Evolutionary conservation across 331 rosid species (phyloP).

Genomic region (Saraca asoca): DNA sequence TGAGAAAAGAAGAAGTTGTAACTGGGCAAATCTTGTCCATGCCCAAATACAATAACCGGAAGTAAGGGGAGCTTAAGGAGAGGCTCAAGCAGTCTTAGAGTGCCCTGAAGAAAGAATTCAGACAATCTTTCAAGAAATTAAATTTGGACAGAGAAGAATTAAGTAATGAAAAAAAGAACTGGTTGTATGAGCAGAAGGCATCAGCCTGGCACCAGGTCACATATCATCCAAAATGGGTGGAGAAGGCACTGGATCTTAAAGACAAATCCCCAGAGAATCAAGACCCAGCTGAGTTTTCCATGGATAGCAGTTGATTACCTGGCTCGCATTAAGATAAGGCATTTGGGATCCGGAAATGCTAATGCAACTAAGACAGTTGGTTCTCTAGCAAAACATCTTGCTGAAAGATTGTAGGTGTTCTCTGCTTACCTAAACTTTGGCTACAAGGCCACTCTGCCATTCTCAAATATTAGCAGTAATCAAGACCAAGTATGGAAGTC

Average conservation of each 20-base stretch:
- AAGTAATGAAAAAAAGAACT: conserved; percentile 60
- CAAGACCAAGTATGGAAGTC: no score
- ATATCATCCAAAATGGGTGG: conserved; percentile 78
- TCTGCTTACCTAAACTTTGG: conserved; percentile 44
- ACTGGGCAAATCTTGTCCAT: conserved; percentile 95
- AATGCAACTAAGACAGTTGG: conserved; percentile 60
- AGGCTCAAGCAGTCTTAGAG: conserved; percentile 79
- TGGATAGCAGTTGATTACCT: conserved; percentile 88
- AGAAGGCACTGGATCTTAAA: conserved; percentile 34
- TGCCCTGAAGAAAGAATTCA: conserved; percentile 72
- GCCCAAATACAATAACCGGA: conserved; percentile 78
- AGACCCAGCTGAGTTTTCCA: conserved; percentile 72
- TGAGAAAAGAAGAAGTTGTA: conserved; percentile 84
- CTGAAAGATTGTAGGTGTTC: no score
- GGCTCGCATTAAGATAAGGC: conserved; percentile 74
- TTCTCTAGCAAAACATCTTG: conserved; percentile 57
- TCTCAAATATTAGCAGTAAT: conserved; percentile 1
- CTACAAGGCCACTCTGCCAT: conserved; percentile 76
- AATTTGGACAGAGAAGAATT: conserved; percentile 48
- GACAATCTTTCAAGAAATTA: conserved; percentile 63
- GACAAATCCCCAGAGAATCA: conserved; percentile 44
- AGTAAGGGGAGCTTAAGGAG: conserved; percentile 91
- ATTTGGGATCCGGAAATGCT: conserved; percentile 20
- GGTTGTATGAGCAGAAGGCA: conserved; percentile 72
- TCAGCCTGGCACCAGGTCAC: conserved; percentile 90